Percentiles rank a stretch among this genome's conserved stretches.
Evolutionary conservation across 2,329 filamentous ascomycete genomes (phyloP).

Genomic region (Penicillium sp.): DNA sequence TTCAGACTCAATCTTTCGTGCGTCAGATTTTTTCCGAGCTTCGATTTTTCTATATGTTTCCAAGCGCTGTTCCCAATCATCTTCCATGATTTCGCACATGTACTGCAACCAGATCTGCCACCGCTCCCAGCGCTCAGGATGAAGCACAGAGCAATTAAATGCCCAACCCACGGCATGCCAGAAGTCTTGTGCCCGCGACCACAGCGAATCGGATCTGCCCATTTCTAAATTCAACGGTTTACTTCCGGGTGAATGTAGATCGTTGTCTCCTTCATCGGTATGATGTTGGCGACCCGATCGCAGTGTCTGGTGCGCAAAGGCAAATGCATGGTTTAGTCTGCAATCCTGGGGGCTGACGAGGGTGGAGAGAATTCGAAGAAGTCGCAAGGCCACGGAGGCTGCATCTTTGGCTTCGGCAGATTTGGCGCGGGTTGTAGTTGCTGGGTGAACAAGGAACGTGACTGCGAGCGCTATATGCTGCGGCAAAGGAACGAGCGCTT

Average conservation of each 20-base stretch:
- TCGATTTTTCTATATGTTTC: constrained; percentile 22
- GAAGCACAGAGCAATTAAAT: constrained; percentile 78
- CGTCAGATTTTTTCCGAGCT: constrained; percentile 31
- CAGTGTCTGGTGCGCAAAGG: constrained; percentile 53
- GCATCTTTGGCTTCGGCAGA: constrained; percentile 63
- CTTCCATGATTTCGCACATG: constrained; percentile 55
- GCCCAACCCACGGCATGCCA: constrained; percentile 91
- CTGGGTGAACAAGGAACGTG: constrained; percentile 80
- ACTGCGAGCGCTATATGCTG: constrained; percentile 75
- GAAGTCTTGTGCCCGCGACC: constrained; percentile 77
- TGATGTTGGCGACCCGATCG: constrained; percentile 32
- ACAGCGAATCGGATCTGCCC: constrained; percentile 67
- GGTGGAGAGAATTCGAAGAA: constrained; percentile 67
- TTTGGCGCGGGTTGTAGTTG: constrained; percentile 71
- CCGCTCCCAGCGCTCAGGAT: constrained; percentile 73
- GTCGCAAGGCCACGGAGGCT: constrained; percentile 66
- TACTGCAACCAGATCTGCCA: constrained; percentile 81
- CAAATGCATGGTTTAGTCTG: constrained; percentile 71
- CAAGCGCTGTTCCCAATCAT: constrained; percentile 44
- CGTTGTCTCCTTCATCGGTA: constrained; percentile 21
- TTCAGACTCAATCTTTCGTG: neutral
- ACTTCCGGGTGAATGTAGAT: constrained; percentile 44
- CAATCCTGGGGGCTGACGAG: constrained; percentile 70
- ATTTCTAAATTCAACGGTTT: constrained; percentile 60
- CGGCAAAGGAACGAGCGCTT: constrained; percentile 67